Percentiles rank a stretch among this genome's conserved stretches.
Evolutionary conservation across 2,329 filamentous ascomycete genomes (phyloP).

Genomic region (Talaromyces sp.): DNA sequence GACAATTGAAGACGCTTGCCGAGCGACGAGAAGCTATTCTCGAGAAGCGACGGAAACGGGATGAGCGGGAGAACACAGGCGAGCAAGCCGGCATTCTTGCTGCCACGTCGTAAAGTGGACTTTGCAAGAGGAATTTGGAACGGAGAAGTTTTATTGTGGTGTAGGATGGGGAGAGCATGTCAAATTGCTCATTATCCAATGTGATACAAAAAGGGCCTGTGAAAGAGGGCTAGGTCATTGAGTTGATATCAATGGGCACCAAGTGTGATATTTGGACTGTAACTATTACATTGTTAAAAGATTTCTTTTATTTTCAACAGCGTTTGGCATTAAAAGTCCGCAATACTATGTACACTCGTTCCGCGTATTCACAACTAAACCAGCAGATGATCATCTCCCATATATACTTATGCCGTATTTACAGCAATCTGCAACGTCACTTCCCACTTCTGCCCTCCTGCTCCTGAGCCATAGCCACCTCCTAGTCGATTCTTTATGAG

Average conservation of each 20-base stretch:
- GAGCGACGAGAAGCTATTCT: constrained; percentile 76
- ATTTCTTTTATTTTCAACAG: background rate
- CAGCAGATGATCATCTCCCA: background rate
- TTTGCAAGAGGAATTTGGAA: background rate
- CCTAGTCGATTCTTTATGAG: constrained; percentile 81
- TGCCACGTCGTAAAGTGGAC: constrained; percentile 27
- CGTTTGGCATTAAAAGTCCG: background rate
- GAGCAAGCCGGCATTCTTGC: constrained; percentile 32
- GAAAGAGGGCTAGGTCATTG: background rate
- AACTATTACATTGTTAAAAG: constrained; percentile 4
- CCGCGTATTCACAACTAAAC: background rate
- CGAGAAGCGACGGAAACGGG: constrained; percentile 81
- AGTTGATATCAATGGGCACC: background rate
- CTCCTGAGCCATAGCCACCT: constrained; percentile 76
- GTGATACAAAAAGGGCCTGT: background rate
- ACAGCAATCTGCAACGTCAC: constrained; percentile 75
- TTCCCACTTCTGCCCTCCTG: constrained; percentile 80
- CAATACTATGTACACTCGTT: background rate
- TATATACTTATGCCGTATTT: constrained; percentile 27
- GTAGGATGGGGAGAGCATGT: background rate
- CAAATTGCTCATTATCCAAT: background rate
- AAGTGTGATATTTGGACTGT: constrained; percentile 1
- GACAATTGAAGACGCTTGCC: constrained; percentile 69
- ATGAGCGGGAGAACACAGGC: constrained; percentile 48
- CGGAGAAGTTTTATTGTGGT: background rate